Percentiles rank a stretch among this genome's conserved stretches.
phyloP scores from a whole-genome alignment of 2,329 filamentous ascomycete species.

The Oidium heveae region DNA sequence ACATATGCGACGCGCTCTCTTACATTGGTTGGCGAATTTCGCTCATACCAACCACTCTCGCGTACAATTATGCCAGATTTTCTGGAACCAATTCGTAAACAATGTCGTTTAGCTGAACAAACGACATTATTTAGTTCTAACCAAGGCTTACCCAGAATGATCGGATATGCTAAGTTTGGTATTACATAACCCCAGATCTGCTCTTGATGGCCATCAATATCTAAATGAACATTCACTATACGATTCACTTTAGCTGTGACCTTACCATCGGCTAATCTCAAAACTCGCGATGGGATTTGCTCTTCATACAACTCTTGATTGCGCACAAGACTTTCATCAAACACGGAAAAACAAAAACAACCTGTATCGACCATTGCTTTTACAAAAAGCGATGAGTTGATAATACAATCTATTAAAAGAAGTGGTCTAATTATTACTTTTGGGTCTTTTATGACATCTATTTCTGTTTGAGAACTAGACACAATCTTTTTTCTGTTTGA shows the following conservation, averaged over 20 bases:
- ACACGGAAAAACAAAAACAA: neutral
- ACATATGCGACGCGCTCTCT: too few species aligned
- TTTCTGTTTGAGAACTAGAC: too few species aligned
- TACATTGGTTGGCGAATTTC: too few species aligned
- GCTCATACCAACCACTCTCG: too few species aligned
- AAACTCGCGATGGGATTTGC: neutral
- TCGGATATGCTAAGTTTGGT: neutral
- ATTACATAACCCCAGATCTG: too few species aligned
- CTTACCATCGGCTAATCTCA: neutral
- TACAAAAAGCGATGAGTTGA: neutral
- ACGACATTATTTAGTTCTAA: neutral
- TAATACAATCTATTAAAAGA: neutral
- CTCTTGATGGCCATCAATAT: too few species aligned
- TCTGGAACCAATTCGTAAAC: too few species aligned
- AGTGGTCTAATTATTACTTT: neutral
- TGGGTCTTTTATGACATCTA: neutral
- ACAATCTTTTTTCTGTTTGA: too few species aligned
- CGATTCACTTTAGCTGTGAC: neutral
- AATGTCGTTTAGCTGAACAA: too few species aligned
- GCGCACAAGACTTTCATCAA: constrained; percentile 1
- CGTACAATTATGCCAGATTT: too few species aligned
- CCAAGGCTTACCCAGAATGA: neutral
- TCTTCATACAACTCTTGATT: neutral
- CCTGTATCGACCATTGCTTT: constrained; percentile 1
- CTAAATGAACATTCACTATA: neutral